A percentile compares a stretch with the other conserved stretches of the same genome.
phyloP scores from a whole-genome alignment of 148 eudicot genomes.

The Rhododendron mucronatum region DNA sequence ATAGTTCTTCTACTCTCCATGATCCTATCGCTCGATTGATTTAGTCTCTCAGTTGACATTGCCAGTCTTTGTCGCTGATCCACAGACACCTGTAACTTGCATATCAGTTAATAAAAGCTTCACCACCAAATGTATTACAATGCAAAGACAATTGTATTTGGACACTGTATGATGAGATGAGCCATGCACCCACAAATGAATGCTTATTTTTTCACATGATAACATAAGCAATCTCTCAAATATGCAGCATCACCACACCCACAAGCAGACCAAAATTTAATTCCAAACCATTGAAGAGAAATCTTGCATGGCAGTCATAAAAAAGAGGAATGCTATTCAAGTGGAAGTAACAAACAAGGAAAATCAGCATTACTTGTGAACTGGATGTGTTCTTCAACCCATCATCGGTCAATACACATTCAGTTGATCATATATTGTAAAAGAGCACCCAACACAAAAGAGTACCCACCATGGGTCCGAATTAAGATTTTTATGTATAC shows the following conservation, averaged over 20 bases:
- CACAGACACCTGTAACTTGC: constrained; percentile 42
- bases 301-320: neutral
- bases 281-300: neutral
- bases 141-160: neutral
- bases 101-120: constrained; percentile 5
- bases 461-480: neutral
- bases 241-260: neutral
- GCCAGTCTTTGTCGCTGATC: constrained; percentile 55
- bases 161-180: neutral
- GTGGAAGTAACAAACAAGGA: neutral
- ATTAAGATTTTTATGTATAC: neutral
- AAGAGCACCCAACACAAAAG: too few species aligned
- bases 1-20: constrained; percentile 51
- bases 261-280: neutral
- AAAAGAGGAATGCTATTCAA: neutral
- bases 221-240: neutral
- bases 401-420: neutral
- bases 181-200: neutral
- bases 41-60: constrained; percentile 59
- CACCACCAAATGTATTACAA: neutral
- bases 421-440: neutral
- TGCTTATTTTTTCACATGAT: neutral
- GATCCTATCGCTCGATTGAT: constrained; percentile 51
- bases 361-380: neutral
- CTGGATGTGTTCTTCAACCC: neutral